A percentile compares a stretch with the other conserved stretches of the same genome.
phyloP scores from a whole-genome alignment of 371 early-diverging fungal species.

The Cokeromyces recurvatus region DNA sequence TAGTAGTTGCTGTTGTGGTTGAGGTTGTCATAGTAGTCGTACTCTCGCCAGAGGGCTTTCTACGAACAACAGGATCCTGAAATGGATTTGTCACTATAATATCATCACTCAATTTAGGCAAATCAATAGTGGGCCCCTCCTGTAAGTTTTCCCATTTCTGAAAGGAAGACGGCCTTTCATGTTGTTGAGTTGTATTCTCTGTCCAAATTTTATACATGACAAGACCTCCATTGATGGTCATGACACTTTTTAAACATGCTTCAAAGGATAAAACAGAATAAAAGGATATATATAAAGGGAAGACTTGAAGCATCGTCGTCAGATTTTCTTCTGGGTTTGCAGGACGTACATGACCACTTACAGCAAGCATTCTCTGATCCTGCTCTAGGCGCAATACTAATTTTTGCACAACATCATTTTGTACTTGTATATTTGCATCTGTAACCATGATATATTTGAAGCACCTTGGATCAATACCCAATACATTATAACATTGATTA shows the following conservation, averaged over 20 bases:
- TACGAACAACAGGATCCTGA: constrained; percentile 9
- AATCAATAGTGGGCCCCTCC: not conserved
- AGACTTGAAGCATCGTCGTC: constrained; percentile 46
- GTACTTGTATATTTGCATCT: constrained; percentile 42
- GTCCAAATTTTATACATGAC: constrained; percentile 47
- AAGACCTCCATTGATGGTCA: constrained; percentile 38
- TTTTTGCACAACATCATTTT: constrained; percentile 27
- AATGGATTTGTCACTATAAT: constrained; percentile 20
- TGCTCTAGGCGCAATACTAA: constrained; percentile 33
- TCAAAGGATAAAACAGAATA: constrained; percentile 42
- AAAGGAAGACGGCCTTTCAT: no score
- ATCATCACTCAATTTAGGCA: constrained; percentile 30
- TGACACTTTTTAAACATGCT: constrained; percentile 35
- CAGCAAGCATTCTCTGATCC: constrained; percentile 34
- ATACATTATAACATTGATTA: constrained; percentile 40
- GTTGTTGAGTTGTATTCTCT: constrained; percentile 3
- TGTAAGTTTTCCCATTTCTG: no score
- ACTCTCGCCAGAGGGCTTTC: not conserved
- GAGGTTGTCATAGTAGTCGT: constrained; percentile 2
- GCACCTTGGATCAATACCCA: constrained; percentile 42
- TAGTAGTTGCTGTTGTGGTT: not conserved
- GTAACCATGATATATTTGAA: constrained; percentile 46
- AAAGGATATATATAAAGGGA: constrained; percentile 37
- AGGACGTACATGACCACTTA: constrained; percentile 46
- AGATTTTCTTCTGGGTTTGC: constrained; percentile 44